A percentile compares a stretch with the other conserved stretches of the same genome.
These are phyloP conservation scores for Eutrema japonicum DNA, from an alignment of 345 rosid species.

Conservation along the genomic window DNA sequence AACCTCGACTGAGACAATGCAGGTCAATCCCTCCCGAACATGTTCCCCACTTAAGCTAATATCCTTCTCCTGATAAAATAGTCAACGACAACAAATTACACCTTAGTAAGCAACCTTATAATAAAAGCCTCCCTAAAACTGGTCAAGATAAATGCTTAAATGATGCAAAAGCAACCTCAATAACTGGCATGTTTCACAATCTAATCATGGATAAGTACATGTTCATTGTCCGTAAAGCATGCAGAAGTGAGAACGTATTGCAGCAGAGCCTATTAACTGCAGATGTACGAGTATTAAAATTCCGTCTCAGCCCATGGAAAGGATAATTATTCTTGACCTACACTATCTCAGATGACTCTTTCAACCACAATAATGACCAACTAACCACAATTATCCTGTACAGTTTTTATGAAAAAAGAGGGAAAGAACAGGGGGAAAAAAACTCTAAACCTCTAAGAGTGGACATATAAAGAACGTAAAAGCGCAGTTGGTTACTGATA, in stretches of 20 bases:
- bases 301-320: conserved; percentile 11
- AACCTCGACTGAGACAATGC: conserved; percentile 91
- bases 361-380: conserved; percentile 10
- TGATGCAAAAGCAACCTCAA: conserved; percentile 25
- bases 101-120: conserved; percentile 11
- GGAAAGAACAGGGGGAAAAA: neutral
- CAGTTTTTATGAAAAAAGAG: neutral
- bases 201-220: conserved; percentile 16
- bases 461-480: conserved; percentile 10
- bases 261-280: conserved; percentile 10
- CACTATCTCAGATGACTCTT: conserved; percentile 19
- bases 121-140: conserved; percentile 5
- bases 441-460: neutral
- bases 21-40: conserved; percentile 95
- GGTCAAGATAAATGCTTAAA: conserved; percentile 21
- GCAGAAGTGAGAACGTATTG: neutral
- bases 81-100: conserved; percentile 25
- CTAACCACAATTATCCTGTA: neutral
- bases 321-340: conserved; percentile 10
- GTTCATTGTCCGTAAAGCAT: conserved; percentile 15
- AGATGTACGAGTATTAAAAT: conserved; percentile 18
- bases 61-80: conserved; percentile 76
- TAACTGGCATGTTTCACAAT: conserved; percentile 19
- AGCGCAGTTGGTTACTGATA: conserved; percentile 4
- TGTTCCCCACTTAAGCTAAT: conserved; percentile 92